Evolutionary conservation across 2,329 filamentous ascomycete genomes (phyloP).

Genomic region (Fusarium piperis): DNA sequence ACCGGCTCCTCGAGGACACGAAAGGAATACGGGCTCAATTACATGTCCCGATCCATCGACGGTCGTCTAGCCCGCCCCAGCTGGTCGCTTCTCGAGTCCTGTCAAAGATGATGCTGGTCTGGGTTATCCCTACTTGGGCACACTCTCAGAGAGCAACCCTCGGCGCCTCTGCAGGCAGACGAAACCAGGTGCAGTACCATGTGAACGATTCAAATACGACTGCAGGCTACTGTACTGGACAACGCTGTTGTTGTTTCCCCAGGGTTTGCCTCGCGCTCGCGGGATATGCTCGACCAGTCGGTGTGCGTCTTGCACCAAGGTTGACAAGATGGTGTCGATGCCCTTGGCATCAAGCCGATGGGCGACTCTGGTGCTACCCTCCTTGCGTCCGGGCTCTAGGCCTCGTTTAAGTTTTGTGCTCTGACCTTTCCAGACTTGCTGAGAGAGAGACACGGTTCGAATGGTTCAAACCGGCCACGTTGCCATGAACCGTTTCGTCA

Average conservation of each 20-base stretch:
- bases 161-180: background rate
- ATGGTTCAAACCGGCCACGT: slow-evolving; percentile 1
- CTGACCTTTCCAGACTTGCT: slow-evolving; percentile 16
- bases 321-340: slow-evolving; percentile 28
- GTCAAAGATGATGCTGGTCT: background rate
- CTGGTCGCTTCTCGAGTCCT: background rate
- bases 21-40: background rate
- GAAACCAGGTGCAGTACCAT: slow-evolving; percentile 12
- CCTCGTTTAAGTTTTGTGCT: slow-evolving; percentile 27
- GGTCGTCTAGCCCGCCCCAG: background rate
- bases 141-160: background rate
- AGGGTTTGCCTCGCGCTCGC: slow-evolving; percentile 25
- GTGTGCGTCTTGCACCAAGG: slow-evolving; percentile 9
- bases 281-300: background rate
- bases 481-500: background rate
- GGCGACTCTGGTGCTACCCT: slow-evolving; percentile 17
- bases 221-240: background rate
- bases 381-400: slow-evolving; percentile 15
- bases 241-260: background rate
- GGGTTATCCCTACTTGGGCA: background rate
- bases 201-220: slow-evolving; percentile 17
- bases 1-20: background rate
- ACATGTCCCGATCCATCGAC: background rate
- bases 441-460: background rate
- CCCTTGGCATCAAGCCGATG: slow-evolving; percentile 27